These are phyloP conservation scores for Lotus japonicus DNA, from an alignment of 306 rosid species.

Conservation along the genomic window DNA sequence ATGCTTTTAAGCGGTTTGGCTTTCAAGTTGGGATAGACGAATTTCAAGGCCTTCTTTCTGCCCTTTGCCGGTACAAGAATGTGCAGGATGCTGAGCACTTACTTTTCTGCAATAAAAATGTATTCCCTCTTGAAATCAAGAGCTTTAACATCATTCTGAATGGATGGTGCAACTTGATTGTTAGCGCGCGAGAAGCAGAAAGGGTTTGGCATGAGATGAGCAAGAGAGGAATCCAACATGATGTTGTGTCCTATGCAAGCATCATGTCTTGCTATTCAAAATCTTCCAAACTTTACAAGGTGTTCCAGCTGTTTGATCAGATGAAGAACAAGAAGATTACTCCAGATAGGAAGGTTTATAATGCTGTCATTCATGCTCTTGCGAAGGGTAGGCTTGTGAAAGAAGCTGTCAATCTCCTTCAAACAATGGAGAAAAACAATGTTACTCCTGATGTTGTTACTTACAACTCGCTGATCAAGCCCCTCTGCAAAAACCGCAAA, in stretches of 20 bases:
- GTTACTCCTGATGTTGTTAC: slow-evolving; percentile 60
- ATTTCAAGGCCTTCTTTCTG: slow-evolving; percentile 78
- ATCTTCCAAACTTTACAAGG: slow-evolving; percentile 52
- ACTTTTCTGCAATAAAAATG: slow-evolving; percentile 50
- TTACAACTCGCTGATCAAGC: slow-evolving; percentile 74
- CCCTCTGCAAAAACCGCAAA: slow-evolving; percentile 61
- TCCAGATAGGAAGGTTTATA: slow-evolving; percentile 79
- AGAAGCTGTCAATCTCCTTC: slow-evolving; percentile 55
- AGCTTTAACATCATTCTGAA: slow-evolving; percentile 84
- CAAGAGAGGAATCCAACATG: slow-evolving; percentile 53
- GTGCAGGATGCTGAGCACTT: slow-evolving; percentile 76
- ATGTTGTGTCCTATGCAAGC: slow-evolving; percentile 69
- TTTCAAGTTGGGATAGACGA: slow-evolving; percentile 53
- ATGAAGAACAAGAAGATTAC: slow-evolving; percentile 50
- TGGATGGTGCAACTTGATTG: slow-evolving; percentile 83
- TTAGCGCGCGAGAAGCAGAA: slow-evolving; percentile 52
- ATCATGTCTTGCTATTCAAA: slow-evolving; percentile 81
- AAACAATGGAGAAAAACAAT: slow-evolving; percentile 57
- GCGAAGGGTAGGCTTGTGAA: slow-evolving; percentile 55
- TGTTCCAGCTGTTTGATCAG: slow-evolving; percentile 50
- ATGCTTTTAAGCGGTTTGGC: slow-evolving; percentile 52
- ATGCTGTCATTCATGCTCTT: slow-evolving; percentile 65
- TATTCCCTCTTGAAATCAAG: slow-evolving; percentile 57
- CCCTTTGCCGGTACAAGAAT: slow-evolving; percentile 83
- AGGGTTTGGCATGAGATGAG: slow-evolving; percentile 83